phyloP scores from a whole-genome alignment of 2,329 filamentous ascomycete species.

The Beauveria asiatica region DNA sequence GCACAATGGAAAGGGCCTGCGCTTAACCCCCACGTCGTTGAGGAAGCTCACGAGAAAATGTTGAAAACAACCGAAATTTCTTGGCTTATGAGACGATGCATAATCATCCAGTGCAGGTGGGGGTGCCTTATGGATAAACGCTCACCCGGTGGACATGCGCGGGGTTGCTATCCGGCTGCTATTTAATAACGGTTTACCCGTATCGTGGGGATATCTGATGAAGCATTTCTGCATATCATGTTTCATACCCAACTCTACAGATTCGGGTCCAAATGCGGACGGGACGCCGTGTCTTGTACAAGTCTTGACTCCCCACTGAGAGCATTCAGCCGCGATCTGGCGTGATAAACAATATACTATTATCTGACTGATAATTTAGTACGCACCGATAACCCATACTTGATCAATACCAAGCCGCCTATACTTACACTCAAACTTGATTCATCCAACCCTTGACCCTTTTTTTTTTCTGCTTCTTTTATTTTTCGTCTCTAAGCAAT shows the following conservation, averaged over 20 bases:
- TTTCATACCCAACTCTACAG: neutral
- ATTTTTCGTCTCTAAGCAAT: neutral
- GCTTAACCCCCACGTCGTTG: no score
- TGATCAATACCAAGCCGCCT: neutral
- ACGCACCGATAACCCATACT: neutral
- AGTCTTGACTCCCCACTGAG: neutral
- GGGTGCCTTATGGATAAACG: neutral
- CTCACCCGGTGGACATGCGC: neutral
- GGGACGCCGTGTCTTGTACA: neutral
- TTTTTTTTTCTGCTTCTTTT: neutral
- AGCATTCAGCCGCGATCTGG: neutral
- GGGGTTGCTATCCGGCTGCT: neutral
- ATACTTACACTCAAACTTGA: neutral
- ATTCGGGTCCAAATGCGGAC: neutral
- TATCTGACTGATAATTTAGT: neutral
- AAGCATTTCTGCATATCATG: neutral
- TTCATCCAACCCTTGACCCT: neutral
- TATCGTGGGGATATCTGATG: neutral
- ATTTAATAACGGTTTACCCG: neutral
- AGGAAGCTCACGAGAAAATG: no score
- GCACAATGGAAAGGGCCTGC: neutral
- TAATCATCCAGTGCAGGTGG: no score
- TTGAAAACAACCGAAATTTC: no score
- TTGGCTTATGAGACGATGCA: no score
- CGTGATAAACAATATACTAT: neutral